Evolutionary conservation across 345 rosid genomes (phyloP).

Genomic region (Linum trigynum): DNA sequence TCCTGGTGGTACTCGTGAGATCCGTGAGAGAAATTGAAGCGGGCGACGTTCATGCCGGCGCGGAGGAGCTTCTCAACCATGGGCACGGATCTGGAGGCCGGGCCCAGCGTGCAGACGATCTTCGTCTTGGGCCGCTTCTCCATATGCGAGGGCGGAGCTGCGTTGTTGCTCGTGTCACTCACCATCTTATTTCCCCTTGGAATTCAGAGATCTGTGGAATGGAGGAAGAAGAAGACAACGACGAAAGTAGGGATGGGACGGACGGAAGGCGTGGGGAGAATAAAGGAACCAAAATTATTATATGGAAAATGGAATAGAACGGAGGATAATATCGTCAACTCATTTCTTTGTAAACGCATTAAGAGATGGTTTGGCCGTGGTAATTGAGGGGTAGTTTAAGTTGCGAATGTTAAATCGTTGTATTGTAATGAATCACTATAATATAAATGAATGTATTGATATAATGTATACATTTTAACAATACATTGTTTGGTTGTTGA

Average conservation of each 20-base stretch:
- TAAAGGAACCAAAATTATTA: background rate
- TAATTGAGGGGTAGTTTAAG: no score
- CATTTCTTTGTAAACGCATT: background rate
- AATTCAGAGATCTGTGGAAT: background rate
- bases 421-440: no score
- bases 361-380: background rate
- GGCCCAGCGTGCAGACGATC: constrained; percentile 94
- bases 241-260: background rate
- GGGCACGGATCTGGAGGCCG: constrained; percentile 71
- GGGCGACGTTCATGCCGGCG: constrained; percentile 61
- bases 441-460: no score
- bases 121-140: constrained; percentile 72
- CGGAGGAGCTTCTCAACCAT: constrained; percentile 74
- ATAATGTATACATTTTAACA: no score
- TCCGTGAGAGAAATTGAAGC: constrained; percentile 86
- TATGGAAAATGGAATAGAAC: background rate
- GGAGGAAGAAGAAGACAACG: background rate
- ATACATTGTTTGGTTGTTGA: no score
- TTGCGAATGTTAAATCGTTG: no score
- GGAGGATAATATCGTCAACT: background rate
- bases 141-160: background rate
- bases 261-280: background rate
- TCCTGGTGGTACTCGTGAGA: constrained; percentile 89
- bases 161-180: background rate
- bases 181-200: background rate